These are phyloP conservation scores for Annulohypoxylon nitens DNA, from an alignment of 495 filamentous ascomycete genomes.

Conservation along the genomic window DNA sequence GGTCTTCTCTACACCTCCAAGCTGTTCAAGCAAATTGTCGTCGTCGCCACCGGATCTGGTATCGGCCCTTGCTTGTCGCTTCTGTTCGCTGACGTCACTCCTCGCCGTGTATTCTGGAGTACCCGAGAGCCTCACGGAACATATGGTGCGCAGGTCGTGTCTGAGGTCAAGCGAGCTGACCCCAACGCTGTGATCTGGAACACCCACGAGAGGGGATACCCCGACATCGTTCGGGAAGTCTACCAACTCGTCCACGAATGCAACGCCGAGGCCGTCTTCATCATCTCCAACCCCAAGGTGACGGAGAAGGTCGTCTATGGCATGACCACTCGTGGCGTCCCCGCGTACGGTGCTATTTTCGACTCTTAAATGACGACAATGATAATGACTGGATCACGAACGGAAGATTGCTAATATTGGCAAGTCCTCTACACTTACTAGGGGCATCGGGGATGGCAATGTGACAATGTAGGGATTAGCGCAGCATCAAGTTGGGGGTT, in stretches of 20 bases:
- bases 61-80: constrained; percentile 77
- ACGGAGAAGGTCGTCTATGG: constrained; percentile 81
- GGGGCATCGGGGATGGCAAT: neutral
- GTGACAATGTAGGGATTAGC: constrained; percentile 4
- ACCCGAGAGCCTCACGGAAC: constrained; percentile 59
- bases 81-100: constrained; percentile 57
- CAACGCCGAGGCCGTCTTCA: constrained; percentile 74
- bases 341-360: constrained; percentile 84
- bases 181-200: constrained; percentile 65
- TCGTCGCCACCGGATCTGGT: constrained; percentile 87
- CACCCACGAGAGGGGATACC: constrained; percentile 59
- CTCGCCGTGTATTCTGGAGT: constrained; percentile 65
- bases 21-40: constrained; percentile 75
- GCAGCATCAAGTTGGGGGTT: constrained; percentile 31
- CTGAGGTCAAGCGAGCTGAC: constrained; percentile 59
- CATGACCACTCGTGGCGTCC: constrained; percentile 75
- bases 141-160: constrained; percentile 61
- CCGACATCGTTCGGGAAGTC: constrained; percentile 68
- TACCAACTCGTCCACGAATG: constrained; percentile 58
- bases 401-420: constrained; percentile 25
- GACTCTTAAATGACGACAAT: constrained; percentile 68
- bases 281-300: constrained; percentile 80
- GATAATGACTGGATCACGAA: constrained; percentile 6
- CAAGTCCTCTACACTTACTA: constrained; percentile 8
- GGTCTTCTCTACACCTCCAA: constrained; percentile 80